phyloP scores from a whole-genome alignment of 2,329 filamentous ascomycete species.

The Aspergillus proliferans region DNA sequence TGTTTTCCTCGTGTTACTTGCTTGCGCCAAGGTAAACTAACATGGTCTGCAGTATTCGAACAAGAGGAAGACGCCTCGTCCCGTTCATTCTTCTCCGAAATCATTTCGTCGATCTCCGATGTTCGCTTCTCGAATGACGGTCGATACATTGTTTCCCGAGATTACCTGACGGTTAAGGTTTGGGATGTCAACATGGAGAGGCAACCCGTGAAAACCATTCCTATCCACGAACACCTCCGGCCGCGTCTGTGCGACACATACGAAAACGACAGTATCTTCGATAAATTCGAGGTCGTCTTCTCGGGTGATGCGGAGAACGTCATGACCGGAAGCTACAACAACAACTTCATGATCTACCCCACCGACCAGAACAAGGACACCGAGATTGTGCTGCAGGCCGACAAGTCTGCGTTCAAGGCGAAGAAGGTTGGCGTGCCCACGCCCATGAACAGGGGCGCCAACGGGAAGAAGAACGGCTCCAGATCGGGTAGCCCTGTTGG shows the following conservation, averaged over 20 bases:
- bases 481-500: conserved; percentile 82
- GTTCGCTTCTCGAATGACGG: conserved; percentile 96
- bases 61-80: conserved; percentile 96
- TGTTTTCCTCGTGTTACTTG: conserved; percentile 28
- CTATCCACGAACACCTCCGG: conserved; percentile 93
- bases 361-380: conserved; percentile 94
- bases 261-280: conserved; percentile 98
- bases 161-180: conserved; percentile 98
- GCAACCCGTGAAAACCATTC: conserved; percentile 95
- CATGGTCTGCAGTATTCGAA: conserved; percentile 69
- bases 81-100: conserved; percentile 98
- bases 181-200: conserved; percentile 99
- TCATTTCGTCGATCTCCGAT: conserved; percentile 98
- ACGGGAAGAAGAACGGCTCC: conserved; percentile 79
- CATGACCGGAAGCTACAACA: conserved; percentile 99
- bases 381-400: conserved; percentile 93
- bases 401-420: conserved; percentile 98
- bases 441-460: conserved; percentile 72
- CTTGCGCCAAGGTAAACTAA: conserved; percentile 8
- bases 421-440: conserved; percentile 99
- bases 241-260: conserved; percentile 96
- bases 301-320: conserved; percentile 97
- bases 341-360: conserved; percentile 99
- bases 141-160: conserved; percentile 91
- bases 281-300: conserved; percentile 99